Evolutionary conservation across 495 filamentous ascomycete species (phyloP), one percentile per base, ranked within the genome.

Genomic region (Ascobolus immersus): DNA sequence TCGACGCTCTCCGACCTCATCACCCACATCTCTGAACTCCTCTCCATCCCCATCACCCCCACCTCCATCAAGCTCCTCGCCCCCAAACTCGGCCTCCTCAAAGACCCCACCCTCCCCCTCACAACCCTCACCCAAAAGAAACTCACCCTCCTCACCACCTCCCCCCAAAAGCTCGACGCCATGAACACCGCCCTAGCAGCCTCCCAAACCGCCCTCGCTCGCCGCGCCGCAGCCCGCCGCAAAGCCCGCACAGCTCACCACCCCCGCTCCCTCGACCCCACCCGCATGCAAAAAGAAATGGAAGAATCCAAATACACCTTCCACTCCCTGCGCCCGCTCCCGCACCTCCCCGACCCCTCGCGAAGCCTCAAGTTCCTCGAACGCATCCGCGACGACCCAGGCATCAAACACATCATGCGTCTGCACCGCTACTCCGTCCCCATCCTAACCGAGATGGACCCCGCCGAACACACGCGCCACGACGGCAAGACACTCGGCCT

Each of bases 391-490:
- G 60, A 67, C 36, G 86, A 96, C 58, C 69, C 79, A 0, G 86
- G 86, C 24, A 86, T 96, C 55, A 66, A 67, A 37, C 54, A 69
- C 17, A 62, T 69, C 11, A 96, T 96, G 86, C 53, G 61, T 7
- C 67, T 66, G 36, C 80, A 92, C 56, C 64, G 68, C 28, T 92
- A 86, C 59, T 65, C 63, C 29, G 86, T 96, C n/a, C 70, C 69
- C 1, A 51, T 93, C 12, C 60, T 96, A 2, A 90, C 80, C 4
- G 86, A 96, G 53, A 94, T 96, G 84, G 71, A 94, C 43, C 86
- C 86, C 1, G 55, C 69, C 0, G 63, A 69, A 37, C 72, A 93
- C 49, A 92, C 84, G 2, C 75, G 67, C 11, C 67, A 69, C 48
- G 71, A 81, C 42, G 57, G 62, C 19, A 69, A 78, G 26, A 90